Percentiles rank a stretch among this genome's conserved stretches.
Conservation (phyloP, 2,329 filamentous ascomycete species). For the Lasiodiplodia hormozganensis region DNA sequence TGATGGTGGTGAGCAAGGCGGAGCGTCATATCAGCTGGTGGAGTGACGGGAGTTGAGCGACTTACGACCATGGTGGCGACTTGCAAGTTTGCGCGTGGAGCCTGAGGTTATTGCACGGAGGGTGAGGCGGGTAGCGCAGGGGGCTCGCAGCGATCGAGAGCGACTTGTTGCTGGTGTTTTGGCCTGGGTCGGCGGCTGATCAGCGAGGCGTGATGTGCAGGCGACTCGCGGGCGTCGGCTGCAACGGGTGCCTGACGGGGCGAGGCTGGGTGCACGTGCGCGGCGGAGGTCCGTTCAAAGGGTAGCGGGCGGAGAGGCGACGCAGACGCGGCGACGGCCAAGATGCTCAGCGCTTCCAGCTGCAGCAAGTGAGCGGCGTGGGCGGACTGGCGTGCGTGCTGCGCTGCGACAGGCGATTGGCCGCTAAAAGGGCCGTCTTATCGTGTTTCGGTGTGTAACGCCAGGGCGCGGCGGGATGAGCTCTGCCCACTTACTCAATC, state of each 20-base stretch:
- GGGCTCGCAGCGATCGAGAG: constrained; percentile 8
- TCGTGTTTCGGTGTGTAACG: constrained; percentile 28
- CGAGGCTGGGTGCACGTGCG: constrained; percentile 15
- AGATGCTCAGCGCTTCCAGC: not conserved
- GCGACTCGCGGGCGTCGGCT: constrained; percentile 26
- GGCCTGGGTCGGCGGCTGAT: constrained; percentile 28
- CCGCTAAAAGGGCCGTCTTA: constrained; percentile 22
- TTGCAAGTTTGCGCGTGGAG: constrained; percentile 21
- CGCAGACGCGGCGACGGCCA: constrained; percentile 11
- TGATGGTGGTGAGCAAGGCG: constrained; percentile 61
- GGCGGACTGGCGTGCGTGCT: constrained; percentile 14
- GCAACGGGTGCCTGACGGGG: constrained; percentile 15
- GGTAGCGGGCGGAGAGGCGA: constrained; percentile 8
- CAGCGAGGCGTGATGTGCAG: constrained; percentile 25
- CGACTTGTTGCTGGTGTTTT: constrained; percentile 18
- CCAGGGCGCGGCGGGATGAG: constrained; percentile 21
- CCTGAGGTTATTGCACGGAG: constrained; percentile 25
- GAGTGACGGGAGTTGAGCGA: constrained; percentile 33
- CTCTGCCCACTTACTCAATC: constrained; percentile 24
- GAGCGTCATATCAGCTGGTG: constrained; percentile 29
- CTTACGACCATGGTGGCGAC: constrained; percentile 47
- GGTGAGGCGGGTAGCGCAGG: constrained; percentile 21
- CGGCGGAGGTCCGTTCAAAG: not conserved
- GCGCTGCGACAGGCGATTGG: not conserved
- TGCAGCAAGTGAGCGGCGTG: not conserved